Evolutionary conservation across 1,284 basidiomycete genomes (phyloP).

Genomic region (Boletellus dicymbophilus): DNA sequence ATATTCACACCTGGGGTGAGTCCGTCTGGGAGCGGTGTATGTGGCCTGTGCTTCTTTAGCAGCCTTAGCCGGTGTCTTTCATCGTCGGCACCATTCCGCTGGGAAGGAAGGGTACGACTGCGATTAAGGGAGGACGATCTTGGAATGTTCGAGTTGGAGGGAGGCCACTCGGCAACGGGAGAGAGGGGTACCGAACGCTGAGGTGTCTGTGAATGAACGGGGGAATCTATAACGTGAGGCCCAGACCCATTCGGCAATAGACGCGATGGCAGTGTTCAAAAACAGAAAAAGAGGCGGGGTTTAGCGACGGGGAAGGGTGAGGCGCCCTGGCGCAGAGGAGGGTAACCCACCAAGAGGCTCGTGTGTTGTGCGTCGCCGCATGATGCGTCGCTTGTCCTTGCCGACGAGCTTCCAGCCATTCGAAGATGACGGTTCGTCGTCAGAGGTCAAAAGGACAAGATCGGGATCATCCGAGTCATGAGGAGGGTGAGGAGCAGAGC

Average conservation of each 20-base stretch:
- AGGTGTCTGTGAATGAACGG: constrained; percentile 12
- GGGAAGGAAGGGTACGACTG: constrained; percentile 62
- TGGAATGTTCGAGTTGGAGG: constrained; percentile 25
- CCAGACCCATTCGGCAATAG: constrained; percentile 6
- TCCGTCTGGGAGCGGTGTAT: constrained; percentile 25
- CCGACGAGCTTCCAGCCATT: constrained; percentile 52
- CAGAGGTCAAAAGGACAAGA: constrained; percentile 43
- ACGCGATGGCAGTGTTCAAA: background rate
- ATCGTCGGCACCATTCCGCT: constrained; percentile 34
- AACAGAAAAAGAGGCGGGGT: constrained; percentile 8
- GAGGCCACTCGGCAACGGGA: constrained; percentile 44
- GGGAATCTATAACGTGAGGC: constrained; percentile 19
- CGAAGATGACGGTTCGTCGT: constrained; percentile 43
- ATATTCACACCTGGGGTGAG: constrained; percentile 24
- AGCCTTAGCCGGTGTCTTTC: constrained; percentile 43
- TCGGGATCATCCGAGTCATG: constrained; percentile 35
- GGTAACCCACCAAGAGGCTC: constrained; percentile 50
- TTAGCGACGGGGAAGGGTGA: constrained; percentile 32
- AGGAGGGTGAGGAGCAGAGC: constrained; percentile 5
- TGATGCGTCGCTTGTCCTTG: constrained; percentile 41
- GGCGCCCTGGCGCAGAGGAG: constrained; percentile 36
- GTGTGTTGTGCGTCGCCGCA: constrained; percentile 56
- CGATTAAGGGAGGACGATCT: constrained; percentile 39
- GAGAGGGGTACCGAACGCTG: constrained; percentile 37
- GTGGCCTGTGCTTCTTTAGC: constrained; percentile 51